These are phyloP conservation scores for Pleurozium schreberi DNA, from an alignment of 225 moss, liverwort and hornwort genomes.

Conservation along the genomic window DNA sequence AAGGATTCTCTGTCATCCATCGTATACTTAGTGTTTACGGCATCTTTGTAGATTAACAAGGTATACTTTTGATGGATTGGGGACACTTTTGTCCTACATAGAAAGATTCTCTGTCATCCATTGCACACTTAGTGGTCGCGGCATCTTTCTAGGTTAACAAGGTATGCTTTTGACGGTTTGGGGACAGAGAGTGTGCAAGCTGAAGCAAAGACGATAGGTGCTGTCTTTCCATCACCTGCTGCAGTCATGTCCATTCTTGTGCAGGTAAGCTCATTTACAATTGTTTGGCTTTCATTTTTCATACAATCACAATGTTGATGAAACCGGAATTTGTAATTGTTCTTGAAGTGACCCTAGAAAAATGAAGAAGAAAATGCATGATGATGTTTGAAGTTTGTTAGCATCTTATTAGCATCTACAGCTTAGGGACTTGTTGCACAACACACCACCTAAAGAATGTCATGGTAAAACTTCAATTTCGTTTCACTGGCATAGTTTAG, in stretches of 20 bases:
- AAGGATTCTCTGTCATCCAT: too few relatives aligned
- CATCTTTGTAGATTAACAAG: background rate
- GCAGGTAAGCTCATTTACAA: conserved; percentile 34
- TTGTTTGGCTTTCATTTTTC: background rate
- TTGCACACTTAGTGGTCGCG: too few relatives aligned
- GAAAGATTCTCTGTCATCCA: too few relatives aligned
- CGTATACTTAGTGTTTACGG: too few relatives aligned
- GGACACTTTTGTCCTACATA: too few relatives aligned
- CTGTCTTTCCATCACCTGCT: conserved; percentile 78
- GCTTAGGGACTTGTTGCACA: background rate
- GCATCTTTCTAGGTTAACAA: background rate
- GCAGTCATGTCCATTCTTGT: conserved; percentile 82
- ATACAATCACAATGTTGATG: background rate
- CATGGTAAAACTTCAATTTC: background rate
- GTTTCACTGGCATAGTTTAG: background rate
- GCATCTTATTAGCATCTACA: background rate
- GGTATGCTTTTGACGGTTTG: background rate
- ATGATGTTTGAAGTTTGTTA: background rate
- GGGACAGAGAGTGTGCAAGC: conserved; percentile 63
- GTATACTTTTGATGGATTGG: background rate
- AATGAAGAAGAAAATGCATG: background rate
- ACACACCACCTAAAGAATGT: background rate
- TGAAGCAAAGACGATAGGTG: conserved; percentile 61
- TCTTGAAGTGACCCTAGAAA: background rate
- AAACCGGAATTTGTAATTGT: background rate